Percentiles rank a stretch among this genome's conserved stretches.
These are phyloP conservation scores for Diaporthe eres DNA, from an alignment of 2,329 filamentous ascomycete genomes.

Conservation along the genomic window DNA sequence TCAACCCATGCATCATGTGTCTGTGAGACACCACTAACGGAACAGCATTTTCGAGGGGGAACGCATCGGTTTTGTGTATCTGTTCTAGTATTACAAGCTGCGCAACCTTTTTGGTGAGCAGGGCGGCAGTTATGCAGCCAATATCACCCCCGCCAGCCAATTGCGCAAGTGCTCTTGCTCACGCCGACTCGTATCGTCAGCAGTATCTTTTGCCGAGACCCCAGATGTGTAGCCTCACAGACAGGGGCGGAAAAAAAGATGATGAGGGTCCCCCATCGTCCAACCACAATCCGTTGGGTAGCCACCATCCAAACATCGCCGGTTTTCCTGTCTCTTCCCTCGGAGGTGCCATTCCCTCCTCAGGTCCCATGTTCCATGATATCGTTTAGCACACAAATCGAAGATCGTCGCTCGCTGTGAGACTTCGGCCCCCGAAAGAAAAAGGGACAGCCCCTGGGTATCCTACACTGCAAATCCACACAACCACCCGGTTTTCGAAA, in stretches of 20 bases:
- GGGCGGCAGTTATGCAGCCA: constrained; percentile 10
- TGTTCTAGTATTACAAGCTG: constrained; percentile 13
- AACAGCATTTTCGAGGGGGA: constrained; percentile 6
- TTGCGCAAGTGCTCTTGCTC: constrained; percentile 7
- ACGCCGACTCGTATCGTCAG: neutral
- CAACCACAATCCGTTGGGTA: neutral
- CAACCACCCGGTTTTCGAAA: neutral
- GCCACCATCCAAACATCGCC: neutral
- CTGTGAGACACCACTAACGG: neutral
- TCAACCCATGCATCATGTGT: neutral
- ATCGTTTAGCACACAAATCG: neutral
- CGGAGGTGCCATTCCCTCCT: too few relatives aligned
- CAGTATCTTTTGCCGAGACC: neutral
- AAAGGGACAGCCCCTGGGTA: neutral
- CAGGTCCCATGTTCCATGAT: neutral
- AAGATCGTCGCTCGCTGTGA: neutral
- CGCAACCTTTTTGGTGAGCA: neutral
- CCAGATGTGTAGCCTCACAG: neutral
- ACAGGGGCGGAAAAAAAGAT: neutral
- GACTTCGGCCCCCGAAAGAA: neutral
- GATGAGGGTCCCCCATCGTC: neutral
- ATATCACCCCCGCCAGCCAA: constrained; percentile 4
- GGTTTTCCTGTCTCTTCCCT: neutral
- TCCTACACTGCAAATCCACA: constrained; percentile 25
- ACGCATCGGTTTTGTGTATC: constrained; percentile 20